Evolutionary conservation across 257 asterid genomes (phyloP), one percentile per base, ranked within the genome.

Genomic region (Datura wrightii): DNA sequence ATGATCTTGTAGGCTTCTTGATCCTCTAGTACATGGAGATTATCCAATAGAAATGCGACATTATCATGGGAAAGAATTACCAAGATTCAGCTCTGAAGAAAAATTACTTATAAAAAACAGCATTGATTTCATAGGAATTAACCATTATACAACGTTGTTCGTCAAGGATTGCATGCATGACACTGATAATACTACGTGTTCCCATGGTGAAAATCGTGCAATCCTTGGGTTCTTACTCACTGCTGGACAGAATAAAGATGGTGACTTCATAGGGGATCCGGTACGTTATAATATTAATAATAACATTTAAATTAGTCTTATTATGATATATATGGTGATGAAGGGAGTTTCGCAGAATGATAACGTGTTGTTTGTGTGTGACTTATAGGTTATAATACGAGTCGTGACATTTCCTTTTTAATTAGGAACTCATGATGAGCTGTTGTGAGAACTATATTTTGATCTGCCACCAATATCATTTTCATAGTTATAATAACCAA

Each of bases 11-110:
- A 95, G 97, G 98, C 66, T 71, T n/a, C 83, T 91, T 80, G 98
- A 95, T 86, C 97, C 98, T 2, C 83, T 93, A 5, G 87, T 95
- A 52, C 90, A 85, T 42, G 98, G 98, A 8, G 94, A 95, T 55
- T 94, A 95, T 86, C 98, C 98, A 46, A 89, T 87, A 24, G 98
- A 94, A 90, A 93, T 95, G 96, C 89, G 79, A 82, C 87, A 59
- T 4, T 88, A 87, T 83, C 95, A 71, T 14, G 95, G 97, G 82
- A 85, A 59, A 54, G 89, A 92, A 44, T 83, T 95, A 50, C 96
- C 94, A 7, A 85, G 3, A 2, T 95, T 95, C 89, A 88, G 96
- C 39, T 46, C 83, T 8, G 92, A 93, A 58, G 98, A 93, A 84
- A 89, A 34, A 34, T 14, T 10, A 34, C 89, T 89, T 54, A 50